Base-by-base conservation (phyloP, 2,329 filamentous ascomycete species). In the Botrytis squamosa region DNA sequence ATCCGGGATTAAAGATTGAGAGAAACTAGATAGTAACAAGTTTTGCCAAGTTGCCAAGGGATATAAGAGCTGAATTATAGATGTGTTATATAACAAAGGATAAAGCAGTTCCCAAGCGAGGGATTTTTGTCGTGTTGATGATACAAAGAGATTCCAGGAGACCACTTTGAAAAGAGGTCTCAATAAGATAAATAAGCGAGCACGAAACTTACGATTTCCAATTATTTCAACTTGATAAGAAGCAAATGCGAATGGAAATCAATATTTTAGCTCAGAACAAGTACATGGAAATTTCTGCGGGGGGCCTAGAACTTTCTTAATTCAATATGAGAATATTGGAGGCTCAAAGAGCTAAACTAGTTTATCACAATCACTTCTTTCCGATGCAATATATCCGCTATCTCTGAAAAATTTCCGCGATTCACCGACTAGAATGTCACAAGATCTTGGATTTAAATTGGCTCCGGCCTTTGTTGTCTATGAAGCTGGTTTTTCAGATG, bases 41-140 rank as follows among this genome's bases (percentile, higher is more conserved):
- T 42, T 29, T 64, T 64, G 62, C 62, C 62, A 64, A 64, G 62
- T 64, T 64, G 49, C 49, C 49, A 55, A 55, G 49, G 49, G 25
- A 65, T 46, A 62, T 62, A 25, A 25, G 22, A 62, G 33, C 36
- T 62, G 22, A 62, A 40, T 40, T 62, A 62, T 40, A 62, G 59
- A 62, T 22, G 59, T 40, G 36, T 5, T 38, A 16, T 62, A 14
- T 6, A 38, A 62, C 59, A 62, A 62, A 62, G 59, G 25, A 62
- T 40, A 16, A 14, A n/a, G 2, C 25, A 62, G 22, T 16, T 33
- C n/a, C n/a, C 38, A 22, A 10, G 2, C 40, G 36, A 62, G 33
- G 36, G 36, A 16, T n/a, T 18, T 12, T 12, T 20, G 25, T 36
- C 12, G 14, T n/a, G 25, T 63, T 12, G 60, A 42, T 63, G n/a